Conservation (phyloP, 2,329 filamentous ascomycete genomes). For the Karstenula rhodostoma region DNA sequence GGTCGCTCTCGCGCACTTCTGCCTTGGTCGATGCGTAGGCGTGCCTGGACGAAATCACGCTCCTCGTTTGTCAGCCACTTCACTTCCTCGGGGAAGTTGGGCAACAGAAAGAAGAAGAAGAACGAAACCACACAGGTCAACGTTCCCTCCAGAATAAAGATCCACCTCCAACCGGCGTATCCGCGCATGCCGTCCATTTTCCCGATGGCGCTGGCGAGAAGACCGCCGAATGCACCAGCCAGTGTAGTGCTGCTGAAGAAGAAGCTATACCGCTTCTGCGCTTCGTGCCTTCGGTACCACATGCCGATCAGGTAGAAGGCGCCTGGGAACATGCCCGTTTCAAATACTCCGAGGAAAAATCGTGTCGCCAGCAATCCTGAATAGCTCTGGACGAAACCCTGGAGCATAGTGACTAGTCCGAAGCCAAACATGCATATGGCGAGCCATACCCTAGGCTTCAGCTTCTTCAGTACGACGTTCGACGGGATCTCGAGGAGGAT, state of each 20-base stretch:
- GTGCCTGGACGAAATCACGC: slow-evolving; percentile 55
- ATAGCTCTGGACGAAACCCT: slow-evolving; percentile 82
- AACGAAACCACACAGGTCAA: slow-evolving; percentile 56
- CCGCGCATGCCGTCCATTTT: slow-evolving; percentile 78
- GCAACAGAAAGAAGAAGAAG: slow-evolving; percentile 57
- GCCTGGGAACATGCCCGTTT: slow-evolving; percentile 63
- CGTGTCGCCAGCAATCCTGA: slow-evolving; percentile 75
- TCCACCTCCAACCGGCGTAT: slow-evolving; percentile 78
- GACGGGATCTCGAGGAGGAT: slow-evolving; percentile 63
- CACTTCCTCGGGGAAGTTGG: slow-evolving; percentile 59
- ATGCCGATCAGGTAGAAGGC: slow-evolving; percentile 77
- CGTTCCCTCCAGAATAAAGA: slow-evolving; percentile 74
- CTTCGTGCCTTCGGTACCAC: slow-evolving; percentile 89
- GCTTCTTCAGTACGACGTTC: slow-evolving; percentile 61
- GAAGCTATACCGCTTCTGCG: slow-evolving; percentile 90
- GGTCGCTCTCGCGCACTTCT: slow-evolving; percentile 54
- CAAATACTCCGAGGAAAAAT: slow-evolving; percentile 79
- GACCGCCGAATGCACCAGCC: slow-evolving; percentile 84
- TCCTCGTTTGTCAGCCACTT: slow-evolving; percentile 59
- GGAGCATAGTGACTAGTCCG: slow-evolving; percentile 74
- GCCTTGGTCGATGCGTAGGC: slow-evolving; percentile 59
- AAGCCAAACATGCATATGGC: slow-evolving; percentile 86
- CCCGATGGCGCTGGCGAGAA: slow-evolving; percentile 86
- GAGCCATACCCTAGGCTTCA: slow-evolving; percentile 65
- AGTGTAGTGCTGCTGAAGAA: slow-evolving; percentile 88